These are phyloP conservation scores for Pouteria glomerata DNA, from an alignment of 148 eudicot genomes.

Conservation along the genomic window DNA sequence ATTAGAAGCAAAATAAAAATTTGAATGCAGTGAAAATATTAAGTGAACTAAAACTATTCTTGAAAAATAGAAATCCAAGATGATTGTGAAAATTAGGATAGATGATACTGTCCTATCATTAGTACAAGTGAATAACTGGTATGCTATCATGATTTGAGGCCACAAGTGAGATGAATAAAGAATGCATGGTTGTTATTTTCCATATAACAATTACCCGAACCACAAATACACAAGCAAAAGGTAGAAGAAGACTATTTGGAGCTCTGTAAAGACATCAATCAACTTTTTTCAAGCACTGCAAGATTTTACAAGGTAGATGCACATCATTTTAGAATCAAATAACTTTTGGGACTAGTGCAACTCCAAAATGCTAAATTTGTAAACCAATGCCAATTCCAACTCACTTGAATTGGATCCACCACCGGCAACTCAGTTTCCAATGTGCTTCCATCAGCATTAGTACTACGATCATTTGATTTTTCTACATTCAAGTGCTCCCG, in stretches of 20 bases:
- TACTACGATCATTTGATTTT: conserved; percentile 20
- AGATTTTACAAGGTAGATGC: neutral
- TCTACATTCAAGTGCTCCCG: conserved; percentile 54
- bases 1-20: neutral
- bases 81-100: neutral
- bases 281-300: conserved; percentile 1
- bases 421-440: conserved; percentile 19
- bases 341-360: neutral
- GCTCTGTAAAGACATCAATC: neutral
- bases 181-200: neutral
- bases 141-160: neutral
- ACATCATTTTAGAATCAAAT: neutral
- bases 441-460: conserved; percentile 19
- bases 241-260: neutral
- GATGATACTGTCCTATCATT: neutral
- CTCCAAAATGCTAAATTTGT: neutral
- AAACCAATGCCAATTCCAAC: conserved; percentile 18
- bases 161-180: neutral
- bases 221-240: neutral
- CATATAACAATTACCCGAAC: neutral
- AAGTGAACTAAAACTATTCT: neutral
- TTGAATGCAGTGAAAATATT: neutral
- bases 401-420: conserved; percentile 86
- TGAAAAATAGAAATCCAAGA: neutral
- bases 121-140: neutral